Conservation (phyloP, 2,329 filamentous ascomycete species). For the Aureobasidium sp. region DNA sequence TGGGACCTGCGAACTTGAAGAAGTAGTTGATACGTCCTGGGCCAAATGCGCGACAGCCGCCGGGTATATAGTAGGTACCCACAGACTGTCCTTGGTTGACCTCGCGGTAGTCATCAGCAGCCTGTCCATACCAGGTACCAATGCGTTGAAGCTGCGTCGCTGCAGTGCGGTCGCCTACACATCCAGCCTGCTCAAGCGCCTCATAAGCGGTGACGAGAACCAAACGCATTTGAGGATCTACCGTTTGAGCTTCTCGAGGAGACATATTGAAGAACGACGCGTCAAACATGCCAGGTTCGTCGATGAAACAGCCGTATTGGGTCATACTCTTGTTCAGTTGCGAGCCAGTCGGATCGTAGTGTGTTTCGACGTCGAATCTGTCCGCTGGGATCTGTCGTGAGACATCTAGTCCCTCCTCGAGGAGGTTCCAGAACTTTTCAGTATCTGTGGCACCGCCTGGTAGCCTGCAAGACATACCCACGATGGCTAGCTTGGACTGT, state of each 20-base stretch:
- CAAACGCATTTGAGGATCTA: conserved; percentile 37
- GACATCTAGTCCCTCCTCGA: background rate
- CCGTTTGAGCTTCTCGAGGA: conserved; percentile 57
- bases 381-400: background rate
- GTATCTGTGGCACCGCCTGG: conserved; percentile 20
- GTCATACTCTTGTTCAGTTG: background rate
- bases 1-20: conserved; percentile 66
- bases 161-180: conserved; percentile 25
- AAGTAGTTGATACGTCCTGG: conserved; percentile 66
- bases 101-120: conserved; percentile 50
- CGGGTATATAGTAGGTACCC: conserved; percentile 61
- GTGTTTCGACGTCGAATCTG: background rate
- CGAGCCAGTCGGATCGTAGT: background rate
- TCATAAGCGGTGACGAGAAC: conserved; percentile 25
- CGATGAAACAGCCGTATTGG: conserved; percentile 48
- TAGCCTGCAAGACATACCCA: conserved; percentile 24
- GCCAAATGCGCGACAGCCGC: conserved; percentile 54
- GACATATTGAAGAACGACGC: conserved; percentile 83
- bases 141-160: conserved; percentile 26
- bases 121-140: conserved; percentile 30
- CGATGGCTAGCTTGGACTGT: conserved; percentile 22
- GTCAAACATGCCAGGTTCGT: conserved; percentile 70
- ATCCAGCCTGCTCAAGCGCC: conserved; percentile 23
- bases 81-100: conserved; percentile 66
- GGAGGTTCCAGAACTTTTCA: background rate